Evolutionary conservation across 2,329 filamentous ascomycete genomes (phyloP).

Genomic region (Bisporella sp.): DNA sequence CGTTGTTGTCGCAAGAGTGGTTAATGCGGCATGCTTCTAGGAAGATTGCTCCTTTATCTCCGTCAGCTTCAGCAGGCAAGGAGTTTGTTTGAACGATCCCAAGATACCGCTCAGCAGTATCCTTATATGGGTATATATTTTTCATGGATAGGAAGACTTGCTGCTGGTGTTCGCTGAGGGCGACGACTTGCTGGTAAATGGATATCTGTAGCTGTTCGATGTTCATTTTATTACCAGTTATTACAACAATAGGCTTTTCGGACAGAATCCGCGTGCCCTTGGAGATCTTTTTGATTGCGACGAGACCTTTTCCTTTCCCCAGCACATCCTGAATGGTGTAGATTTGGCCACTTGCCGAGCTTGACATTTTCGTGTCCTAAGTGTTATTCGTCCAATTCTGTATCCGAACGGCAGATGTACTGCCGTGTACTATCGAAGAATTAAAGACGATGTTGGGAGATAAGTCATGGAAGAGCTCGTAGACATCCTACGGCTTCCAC

Average conservation of each 20-base stretch:
- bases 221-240: conserved; percentile 1
- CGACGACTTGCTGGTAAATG: conserved; percentile 7
- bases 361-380: background rate
- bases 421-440: background rate
- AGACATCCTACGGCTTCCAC: background rate
- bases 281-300: conserved; percentile 29
- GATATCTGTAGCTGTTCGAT: conserved; percentile 2
- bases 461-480: background rate
- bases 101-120: conserved; percentile 5
- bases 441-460: background rate
- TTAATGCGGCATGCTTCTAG: conserved; percentile 29
- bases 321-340: conserved; percentile 11
- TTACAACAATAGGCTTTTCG: conserved; percentile 19
- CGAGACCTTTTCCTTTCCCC: conserved; percentile 34
- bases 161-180: conserved; percentile 7
- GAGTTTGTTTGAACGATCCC: conserved; percentile 10
- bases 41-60: conserved; percentile 29
- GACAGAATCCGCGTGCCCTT: conserved; percentile 32
- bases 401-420: background rate
- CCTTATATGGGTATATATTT: conserved; percentile 5
- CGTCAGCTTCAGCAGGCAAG: conserved; percentile 9
- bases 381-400: background rate
- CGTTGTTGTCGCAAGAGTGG: conserved; percentile 31
- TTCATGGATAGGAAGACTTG: conserved; percentile 9
- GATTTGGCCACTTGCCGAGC: background rate